Evolutionary conservation across 2,329 filamentous ascomycete genomes (phyloP).

Genomic region (Furcasterigmium furcatum): DNA sequence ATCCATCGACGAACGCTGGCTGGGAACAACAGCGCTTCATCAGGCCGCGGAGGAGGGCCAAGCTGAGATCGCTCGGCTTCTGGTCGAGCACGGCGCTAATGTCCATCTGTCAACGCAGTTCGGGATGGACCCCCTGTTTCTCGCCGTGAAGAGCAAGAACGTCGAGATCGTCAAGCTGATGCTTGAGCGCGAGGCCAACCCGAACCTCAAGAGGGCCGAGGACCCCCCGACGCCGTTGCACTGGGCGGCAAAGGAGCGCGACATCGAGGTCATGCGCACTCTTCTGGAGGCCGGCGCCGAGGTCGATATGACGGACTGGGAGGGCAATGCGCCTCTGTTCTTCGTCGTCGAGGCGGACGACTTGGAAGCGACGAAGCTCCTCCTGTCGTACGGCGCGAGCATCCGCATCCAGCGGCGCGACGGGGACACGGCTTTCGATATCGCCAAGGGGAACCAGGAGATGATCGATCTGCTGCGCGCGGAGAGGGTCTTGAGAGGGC

Average conservation of each 20-base stretch:
- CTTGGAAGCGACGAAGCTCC: conserved; percentile 1
- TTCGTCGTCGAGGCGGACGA: background rate
- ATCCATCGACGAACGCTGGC: too few species aligned
- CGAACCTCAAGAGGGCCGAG: conserved; percentile 12
- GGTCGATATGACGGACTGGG: background rate
- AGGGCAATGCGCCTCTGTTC: conserved; percentile 5
- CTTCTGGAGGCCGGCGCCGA: background rate
- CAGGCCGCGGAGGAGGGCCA: too few species aligned
- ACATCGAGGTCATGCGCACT: background rate
- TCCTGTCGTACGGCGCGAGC: conserved; percentile 3
- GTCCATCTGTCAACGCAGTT: conserved; percentile 11
- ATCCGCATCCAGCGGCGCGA: background rate
- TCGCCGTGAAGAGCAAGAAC: conserved; percentile 9
- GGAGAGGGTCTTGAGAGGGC: conserved; percentile 3
- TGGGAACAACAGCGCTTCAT: too few species aligned
- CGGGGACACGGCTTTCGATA: background rate
- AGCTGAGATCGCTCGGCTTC: conserved; percentile 5
- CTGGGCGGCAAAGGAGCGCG: background rate
- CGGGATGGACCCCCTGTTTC: conserved; percentile 26
- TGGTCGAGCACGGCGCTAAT: conserved; percentile 16
- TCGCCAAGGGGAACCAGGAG: conserved; percentile 2
- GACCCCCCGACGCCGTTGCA: background rate
- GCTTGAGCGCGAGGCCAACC: conserved; percentile 17
- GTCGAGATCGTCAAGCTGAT: conserved; percentile 12
- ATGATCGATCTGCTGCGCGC: conserved; percentile 4